Percentiles rank a stretch among this genome's conserved stretches.
phyloP scores from a whole-genome alignment of 2,329 filamentous ascomycete species.

The Whalleya microplaca region DNA sequence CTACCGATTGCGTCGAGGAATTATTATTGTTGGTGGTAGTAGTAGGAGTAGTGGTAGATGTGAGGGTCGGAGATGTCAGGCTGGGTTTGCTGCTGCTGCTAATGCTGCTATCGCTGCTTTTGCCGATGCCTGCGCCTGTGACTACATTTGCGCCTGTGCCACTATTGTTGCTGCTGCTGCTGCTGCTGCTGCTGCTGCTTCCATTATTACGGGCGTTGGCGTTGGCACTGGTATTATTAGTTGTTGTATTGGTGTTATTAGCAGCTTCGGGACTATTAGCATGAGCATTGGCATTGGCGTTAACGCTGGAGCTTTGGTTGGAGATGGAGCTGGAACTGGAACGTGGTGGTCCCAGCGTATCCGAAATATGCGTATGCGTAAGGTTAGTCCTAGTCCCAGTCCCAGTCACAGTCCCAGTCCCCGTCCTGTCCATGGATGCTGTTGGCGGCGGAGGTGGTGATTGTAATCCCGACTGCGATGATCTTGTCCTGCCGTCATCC shows the following conservation, averaged over 20 bases:
- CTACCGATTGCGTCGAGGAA: slow-evolving; percentile 36
- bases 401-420: neutral
- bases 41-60: slow-evolving; percentile 27
- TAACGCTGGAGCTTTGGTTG: slow-evolving; percentile 24
- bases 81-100: slow-evolving; percentile 13
- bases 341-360: slow-evolving; percentile 31
- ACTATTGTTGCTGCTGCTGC: slow-evolving; percentile 18
- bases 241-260: slow-evolving; percentile 21
- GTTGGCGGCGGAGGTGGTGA: neutral
- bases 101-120: slow-evolving; percentile 13
- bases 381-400: slow-evolving; percentile 15
- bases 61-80: slow-evolving; percentile 37
- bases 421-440: neutral
- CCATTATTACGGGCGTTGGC: slow-evolving; percentile 3
- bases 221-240: slow-evolving; percentile 14
- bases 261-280: too few species aligned
- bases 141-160: slow-evolving; percentile 2
- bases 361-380: slow-evolving; percentile 22
- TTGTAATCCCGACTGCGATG: slow-evolving; percentile 10
- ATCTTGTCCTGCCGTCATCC: slow-evolving; percentile 15
- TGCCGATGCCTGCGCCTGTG: slow-evolving; percentile 10
- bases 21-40: too few species aligned
- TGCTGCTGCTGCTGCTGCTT: slow-evolving; percentile 18
- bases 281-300: slow-evolving; percentile 19
- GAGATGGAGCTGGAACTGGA: too few species aligned